Base-by-base conservation (phyloP, 306 rosid genomes). In the Pterocarpus santalinus region DNA sequence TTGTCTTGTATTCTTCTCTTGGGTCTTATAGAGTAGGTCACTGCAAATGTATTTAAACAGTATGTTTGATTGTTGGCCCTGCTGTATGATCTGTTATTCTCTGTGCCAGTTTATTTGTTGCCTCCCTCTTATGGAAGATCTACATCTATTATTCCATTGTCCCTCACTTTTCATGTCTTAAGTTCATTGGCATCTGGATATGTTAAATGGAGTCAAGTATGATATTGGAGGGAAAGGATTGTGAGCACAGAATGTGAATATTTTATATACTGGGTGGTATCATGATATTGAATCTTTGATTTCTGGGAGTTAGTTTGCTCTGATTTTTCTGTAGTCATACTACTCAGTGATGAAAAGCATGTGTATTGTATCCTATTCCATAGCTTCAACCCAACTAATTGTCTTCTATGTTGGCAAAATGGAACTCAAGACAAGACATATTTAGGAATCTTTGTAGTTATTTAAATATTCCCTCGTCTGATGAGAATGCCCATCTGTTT, bases 301-400 rank as follows among this genome's bases (percentile, higher is more conserved):
- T 41, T 72, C 57, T 13, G 8, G 8, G 51, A 10, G 30, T 47
- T 68, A 4, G 7, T 76, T 46, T 76, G 12, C 51, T 34, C 62
- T 62, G 38, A 10, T 62, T 36, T 51, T 14, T 38, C 14, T 14
- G 13, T 30, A 4, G 22, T 55, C 12, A 35, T 39, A 15, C 60
- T 47, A 4, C 11, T 22, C 66, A 33, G 38, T 65, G 41, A 65
- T 47, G 65, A 17, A 77, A 34, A 9, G 63, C 36, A 2, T 28
- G 32, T 75, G 36, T 58, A 46, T 75, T 46, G 33, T 62, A 32
- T 62, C 49, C 46, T 62, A 74, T 58, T 58, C 57, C 69, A 22
- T 55, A 43, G 39, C 39, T 63, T 32, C 55, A 49, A 28, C 65
- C 22, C n/a, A 7, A 38, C 62, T 35, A 77, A 53, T 35, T 52